These are phyloP conservation scores for Cucurbita argyrosperma DNA, from an alignment of 306 rosid species.

Conservation along the genomic window DNA sequence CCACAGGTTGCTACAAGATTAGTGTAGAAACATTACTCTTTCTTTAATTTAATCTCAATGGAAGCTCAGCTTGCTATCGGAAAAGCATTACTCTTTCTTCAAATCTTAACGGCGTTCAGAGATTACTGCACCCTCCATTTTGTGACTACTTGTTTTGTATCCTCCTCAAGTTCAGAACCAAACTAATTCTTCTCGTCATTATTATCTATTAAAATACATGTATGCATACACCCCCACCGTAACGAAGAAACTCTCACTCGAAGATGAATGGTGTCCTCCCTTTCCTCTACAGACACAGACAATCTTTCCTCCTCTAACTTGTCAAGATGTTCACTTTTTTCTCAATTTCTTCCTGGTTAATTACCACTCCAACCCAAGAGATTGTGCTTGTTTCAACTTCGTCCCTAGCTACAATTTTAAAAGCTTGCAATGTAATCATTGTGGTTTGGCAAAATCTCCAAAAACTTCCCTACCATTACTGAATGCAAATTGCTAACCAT, in stretches of 20 bases:
- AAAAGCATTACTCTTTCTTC: not conserved
- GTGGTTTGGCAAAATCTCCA: not conserved
- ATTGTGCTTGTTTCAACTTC: not conserved
- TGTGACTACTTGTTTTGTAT: not conserved
- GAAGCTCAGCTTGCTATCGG: too few relatives aligned
- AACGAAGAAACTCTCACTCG: not conserved
- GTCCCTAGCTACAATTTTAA: not conserved
- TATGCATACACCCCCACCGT: not conserved
- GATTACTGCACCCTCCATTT: not conserved
- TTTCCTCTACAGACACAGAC: not conserved
- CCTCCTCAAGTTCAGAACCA: not conserved
- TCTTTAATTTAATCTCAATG: not conserved
- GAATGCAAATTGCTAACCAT: not conserved
- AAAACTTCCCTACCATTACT: not conserved
- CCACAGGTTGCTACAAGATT: not conserved
- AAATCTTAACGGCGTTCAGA: not conserved
- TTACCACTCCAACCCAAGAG: not conserved
- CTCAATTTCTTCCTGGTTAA: not conserved
- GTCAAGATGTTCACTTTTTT: not conserved
- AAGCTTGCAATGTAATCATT: not conserved
- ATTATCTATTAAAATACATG: not conserved
- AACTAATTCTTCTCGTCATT: not conserved
- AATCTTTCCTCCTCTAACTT: not conserved
- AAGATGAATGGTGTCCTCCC: not conserved
- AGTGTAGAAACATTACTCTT: not conserved